Evolutionary conservation across 2,329 filamentous ascomycete genomes (phyloP), one percentile per base, ranked within the genome.

Genomic region (Penicillium sclerotigenum): DNA sequence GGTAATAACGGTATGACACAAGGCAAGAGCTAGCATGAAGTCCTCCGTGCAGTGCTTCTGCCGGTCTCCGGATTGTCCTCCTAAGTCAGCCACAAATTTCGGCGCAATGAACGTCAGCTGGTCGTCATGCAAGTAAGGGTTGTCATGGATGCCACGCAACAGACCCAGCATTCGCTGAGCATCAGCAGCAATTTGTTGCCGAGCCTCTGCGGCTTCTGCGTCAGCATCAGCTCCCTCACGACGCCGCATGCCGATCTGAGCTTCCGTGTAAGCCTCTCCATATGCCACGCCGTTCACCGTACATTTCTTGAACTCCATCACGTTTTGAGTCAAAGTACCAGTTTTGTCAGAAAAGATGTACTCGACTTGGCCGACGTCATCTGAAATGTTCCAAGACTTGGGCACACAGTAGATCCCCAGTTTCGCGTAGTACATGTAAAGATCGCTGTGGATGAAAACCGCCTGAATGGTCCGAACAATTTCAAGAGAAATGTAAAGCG

Each of bases 291-390:
- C 93, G 68, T 97, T 97, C 75, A 99, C 87, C 0, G 92, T 96
- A 53, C 89, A 91, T 75, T 99, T 99, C 75, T 97, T 99, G 83
- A 97, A 99, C 73, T 99, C 95, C 94, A 96, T 96, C 51, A 95
- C 89, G 71, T 96, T 96, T 68, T 95, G 90, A 0, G 90, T 96
- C 61, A 96, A 77, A 2, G 90, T 96, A 56, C 90, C 90, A 0
- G 90, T 96, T 76, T 96, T 96, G 80, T 96, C 90, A 0, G 90
- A 97, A 75, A 99, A 99, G 64, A 99, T 96, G 78, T 97, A 99
- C 75, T 97, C 94, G 60, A 99, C 96, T 75, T 99, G 94, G 13
- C 94, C 94, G 45, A 99, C 81, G 67, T 99, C 95, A 70, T 99
- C 94, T 0, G 93, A 97, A 48, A 99, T 97, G 71, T 97, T 99